phyloP scores from a whole-genome alignment of 768 basidiomycete species.

The Suillus tomentosus region DNA sequence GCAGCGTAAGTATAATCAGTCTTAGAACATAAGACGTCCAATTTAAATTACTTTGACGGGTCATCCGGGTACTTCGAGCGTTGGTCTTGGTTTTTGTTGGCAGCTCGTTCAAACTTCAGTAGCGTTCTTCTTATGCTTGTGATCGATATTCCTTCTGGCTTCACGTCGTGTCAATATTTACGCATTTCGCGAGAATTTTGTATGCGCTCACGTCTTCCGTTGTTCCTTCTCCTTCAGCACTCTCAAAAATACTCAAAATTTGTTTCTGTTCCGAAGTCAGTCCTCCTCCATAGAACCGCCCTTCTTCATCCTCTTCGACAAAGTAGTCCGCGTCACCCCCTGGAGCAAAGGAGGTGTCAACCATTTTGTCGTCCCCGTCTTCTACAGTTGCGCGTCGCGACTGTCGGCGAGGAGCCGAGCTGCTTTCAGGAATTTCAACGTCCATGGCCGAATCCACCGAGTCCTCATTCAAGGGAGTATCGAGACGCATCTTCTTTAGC shows the following conservation, averaged over 20 bases:
- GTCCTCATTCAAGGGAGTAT: conserved; percentile 29
- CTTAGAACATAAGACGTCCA: not conserved
- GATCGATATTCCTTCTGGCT: conserved; percentile 71
- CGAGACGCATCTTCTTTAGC: conserved; percentile 76
- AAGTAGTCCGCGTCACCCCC: conserved; percentile 91
- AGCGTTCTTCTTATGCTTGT: conserved; percentile 73
- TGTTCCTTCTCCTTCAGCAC: conserved; percentile 59
- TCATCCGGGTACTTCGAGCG: conserved; percentile 94
- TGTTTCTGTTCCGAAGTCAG: conserved; percentile 92
- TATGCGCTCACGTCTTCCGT: conserved; percentile 64
- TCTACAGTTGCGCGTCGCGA: conserved; percentile 55
- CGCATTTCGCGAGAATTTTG: not conserved
- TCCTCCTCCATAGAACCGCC: conserved; percentile 92
- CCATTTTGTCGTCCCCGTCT: conserved; percentile 45
- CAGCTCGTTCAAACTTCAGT: conserved; percentile 81
- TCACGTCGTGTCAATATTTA: conserved; percentile 13
- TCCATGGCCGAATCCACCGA: conserved; percentile 13
- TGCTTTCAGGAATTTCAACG: conserved; percentile 11
- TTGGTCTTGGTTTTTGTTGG: conserved; percentile 94
- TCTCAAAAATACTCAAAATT: conserved; percentile 93
- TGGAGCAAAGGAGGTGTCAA: conserved; percentile 64
- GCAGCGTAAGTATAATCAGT: conserved; percentile 11
- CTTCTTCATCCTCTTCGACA: conserved; percentile 88
- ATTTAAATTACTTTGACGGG: conserved; percentile 72
- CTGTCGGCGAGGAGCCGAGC: conserved; percentile 24